Evolutionary conservation across 768 basidiomycete species (phyloP).

Genomic region (Suillus ampliporus): DNA sequence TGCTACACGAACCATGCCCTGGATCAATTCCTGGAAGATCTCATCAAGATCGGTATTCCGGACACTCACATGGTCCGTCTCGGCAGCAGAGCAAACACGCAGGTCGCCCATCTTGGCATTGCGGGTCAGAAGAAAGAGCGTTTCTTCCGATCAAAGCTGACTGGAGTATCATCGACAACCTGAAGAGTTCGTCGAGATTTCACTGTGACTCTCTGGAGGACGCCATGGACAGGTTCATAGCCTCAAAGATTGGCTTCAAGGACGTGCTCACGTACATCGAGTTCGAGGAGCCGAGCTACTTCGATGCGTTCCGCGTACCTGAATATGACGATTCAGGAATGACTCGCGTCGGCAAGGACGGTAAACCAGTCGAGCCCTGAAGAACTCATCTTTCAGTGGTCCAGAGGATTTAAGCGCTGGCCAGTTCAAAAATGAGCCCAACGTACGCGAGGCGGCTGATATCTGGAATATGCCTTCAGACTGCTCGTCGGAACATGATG

Average conservation of each 20-base stretch:
- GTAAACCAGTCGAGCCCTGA: conserved; percentile 36
- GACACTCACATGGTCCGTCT: conserved; percentile 55
- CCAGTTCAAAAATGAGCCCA: conserved; percentile 34
- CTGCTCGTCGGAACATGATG: conserved; percentile 32
- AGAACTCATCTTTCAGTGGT: conserved; percentile 58
- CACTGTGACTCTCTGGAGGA: conserved; percentile 28
- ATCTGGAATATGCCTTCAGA: conserved; percentile 45
- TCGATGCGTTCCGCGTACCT: conserved; percentile 50
- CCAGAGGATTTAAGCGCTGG: conserved; percentile 50
- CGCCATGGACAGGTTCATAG: conserved; percentile 35
- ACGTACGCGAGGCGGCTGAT: conserved; percentile 25
- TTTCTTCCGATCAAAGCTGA: conserved; percentile 37
- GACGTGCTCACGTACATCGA: conserved; percentile 54
- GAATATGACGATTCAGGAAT: conserved; percentile 48
- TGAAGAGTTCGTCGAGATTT: conserved; percentile 31
- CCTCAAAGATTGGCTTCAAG: conserved; percentile 20
- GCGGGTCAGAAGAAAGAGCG: conserved; percentile 33
- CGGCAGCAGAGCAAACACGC: conserved; percentile 56
- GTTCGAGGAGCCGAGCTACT: conserved; percentile 54
- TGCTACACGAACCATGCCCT: conserved; percentile 79
- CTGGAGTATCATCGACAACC: conserved; percentile 48
- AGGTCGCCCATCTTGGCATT: conserved; percentile 52
- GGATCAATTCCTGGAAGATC: conserved; percentile 68
- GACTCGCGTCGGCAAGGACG: conserved; percentile 46
- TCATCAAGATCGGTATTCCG: conserved; percentile 66